Conservation (phyloP, 1,284 basidiomycete genomes). For the Microbotryomycetes sp. region DNA sequence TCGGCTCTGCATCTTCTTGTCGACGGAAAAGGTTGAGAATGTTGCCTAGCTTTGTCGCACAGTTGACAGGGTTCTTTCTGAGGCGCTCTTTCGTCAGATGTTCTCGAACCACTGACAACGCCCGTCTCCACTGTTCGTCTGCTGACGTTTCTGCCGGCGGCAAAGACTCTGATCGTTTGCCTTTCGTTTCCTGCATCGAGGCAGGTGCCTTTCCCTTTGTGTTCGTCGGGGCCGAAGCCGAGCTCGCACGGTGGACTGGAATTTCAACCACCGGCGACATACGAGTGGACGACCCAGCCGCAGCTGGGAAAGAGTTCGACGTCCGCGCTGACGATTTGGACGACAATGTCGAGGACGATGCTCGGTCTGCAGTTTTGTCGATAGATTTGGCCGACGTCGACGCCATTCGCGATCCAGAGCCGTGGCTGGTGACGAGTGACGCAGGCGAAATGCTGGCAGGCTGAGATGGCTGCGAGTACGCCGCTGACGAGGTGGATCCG, state of each 20-base stretch:
- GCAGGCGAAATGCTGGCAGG: background rate
- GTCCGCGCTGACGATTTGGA: too few species aligned
- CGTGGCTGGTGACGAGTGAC: background rate
- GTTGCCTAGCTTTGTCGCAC: constrained; percentile 6
- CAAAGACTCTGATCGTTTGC: background rate
- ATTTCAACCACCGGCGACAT: background rate
- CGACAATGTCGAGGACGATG: too few species aligned
- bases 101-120: background rate
- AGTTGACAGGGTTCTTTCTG: background rate
- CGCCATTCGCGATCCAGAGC: too few species aligned
- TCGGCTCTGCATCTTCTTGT: background rate
- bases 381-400: too few species aligned
- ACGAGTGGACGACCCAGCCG: too few species aligned
- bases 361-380: too few species aligned
- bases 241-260: too few species aligned
- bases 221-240: background rate
- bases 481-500: too few species aligned
- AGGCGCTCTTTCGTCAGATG: constrained; percentile 5
- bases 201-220: background rate
- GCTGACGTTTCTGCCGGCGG: background rate
- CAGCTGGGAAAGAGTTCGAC: too few species aligned
- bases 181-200: too few species aligned
- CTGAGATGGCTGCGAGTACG: too few species aligned
- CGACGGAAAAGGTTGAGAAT: constrained; percentile 4
- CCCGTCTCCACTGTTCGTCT: background rate